Conservation (phyloP, 352 stramenopile genomes). For the Phytophthora hybrid region DNA sequence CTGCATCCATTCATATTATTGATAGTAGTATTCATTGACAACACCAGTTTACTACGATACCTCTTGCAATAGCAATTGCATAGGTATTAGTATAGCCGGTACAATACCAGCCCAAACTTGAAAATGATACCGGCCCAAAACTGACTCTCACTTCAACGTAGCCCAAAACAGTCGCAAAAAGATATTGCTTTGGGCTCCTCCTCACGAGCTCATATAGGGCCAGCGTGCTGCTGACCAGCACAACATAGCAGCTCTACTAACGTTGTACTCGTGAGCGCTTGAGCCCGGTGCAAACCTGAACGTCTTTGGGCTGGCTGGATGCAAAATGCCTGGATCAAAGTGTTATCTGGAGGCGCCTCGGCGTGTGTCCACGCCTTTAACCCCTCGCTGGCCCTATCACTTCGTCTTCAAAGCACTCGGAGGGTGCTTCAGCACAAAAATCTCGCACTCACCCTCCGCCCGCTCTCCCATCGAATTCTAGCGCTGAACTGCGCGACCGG, state of each 20-base stretch:
- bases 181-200: conserved; percentile 9
- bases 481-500: background rate
- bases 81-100: too few species aligned
- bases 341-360: background rate
- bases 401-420: background rate
- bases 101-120: background rate
- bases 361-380: background rate
- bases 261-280: background rate
- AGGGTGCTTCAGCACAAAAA: conserved; percentile 1
- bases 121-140: background rate
- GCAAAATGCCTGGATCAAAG: background rate
- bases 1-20: too few species aligned
- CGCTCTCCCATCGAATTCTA: background rate
- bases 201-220: conserved; percentile 5
- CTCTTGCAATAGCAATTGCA: too few species aligned
- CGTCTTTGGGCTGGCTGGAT: background rate
- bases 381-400: background rate
- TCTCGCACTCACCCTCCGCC: background rate
- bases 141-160: background rate
- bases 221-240: background rate
- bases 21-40: too few species aligned
- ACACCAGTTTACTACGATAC: too few species aligned
- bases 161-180: conserved; percentile 1
- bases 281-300: conserved; percentile 1
- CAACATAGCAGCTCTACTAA: conserved; percentile 1